Base-by-base conservation (phyloP, 1,284 basidiomycete genomes). In the Austroboletus rostrupii region DNA sequence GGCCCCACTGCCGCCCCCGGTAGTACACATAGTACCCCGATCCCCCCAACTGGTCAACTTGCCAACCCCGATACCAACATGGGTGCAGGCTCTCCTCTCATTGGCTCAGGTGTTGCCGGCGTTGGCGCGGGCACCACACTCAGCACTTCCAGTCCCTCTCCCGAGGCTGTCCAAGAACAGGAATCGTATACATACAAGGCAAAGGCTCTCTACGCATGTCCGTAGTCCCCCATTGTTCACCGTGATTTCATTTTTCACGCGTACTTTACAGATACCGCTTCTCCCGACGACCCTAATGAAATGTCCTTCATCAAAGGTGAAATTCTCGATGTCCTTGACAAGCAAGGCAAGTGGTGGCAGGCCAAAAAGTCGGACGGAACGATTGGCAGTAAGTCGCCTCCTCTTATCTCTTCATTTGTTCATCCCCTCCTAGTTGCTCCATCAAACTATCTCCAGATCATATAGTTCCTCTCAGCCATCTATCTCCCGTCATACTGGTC, bases 311-410 rank as follows among this genome's bases (percentile, higher is more conserved):
- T 75, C 50, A 98, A 98, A 69, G 93, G 93, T 47, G 96, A 99
- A 66, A 78, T 94, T 38, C 80, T 99, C 57, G 94, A 98, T 52
- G 91, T 99, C 55, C 71, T 96, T 47, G 97, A 99, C 72, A 95
- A 92, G 68, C 81, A 86, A 59, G 92, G 92, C 47, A 94, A 94
- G 69, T 95, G 92, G 92, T 98, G 92, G 92, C 92, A 96, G 69
- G 93, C 93, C 41, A 85, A 78, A 62, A 97, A 91, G 68, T 67
- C 79, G 14, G 87, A 92, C 62, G 96, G 94, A 45, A 73, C 81
- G 53, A 74, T 84, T 57, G 87, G 96, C 74, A 92, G 87, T 90
- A 65, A 70, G 84, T 79, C 5, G 32, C 3, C 43, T 11, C 37
- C 16, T 5, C 51, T 53, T 26, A 36, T 53, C 21, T 28, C 16